These are phyloP conservation scores for Brassica carinata DNA, from an alignment of 345 rosid species.

Conservation along the genomic window DNA sequence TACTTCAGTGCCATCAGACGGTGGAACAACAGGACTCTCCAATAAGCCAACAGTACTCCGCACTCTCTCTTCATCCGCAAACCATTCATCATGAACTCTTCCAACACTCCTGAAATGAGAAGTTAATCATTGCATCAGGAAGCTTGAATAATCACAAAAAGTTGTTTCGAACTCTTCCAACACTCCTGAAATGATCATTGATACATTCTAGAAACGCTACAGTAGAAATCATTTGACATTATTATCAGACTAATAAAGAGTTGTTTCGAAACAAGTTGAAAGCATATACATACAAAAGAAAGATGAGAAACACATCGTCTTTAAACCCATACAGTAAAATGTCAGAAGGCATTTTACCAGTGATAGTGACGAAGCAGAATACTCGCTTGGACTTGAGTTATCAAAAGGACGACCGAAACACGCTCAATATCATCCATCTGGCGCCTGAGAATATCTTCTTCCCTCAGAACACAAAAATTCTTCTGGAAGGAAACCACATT, in stretches of 20 bases:
- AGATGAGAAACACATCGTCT: background rate
- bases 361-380: constrained; percentile 69
- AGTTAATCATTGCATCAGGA: constrained; percentile 19
- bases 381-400: constrained; percentile 61
- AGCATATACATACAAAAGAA: constrained; percentile 14
- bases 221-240: background rate
- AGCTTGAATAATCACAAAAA: constrained; percentile 10
- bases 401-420: constrained; percentile 79
- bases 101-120: constrained; percentile 55
- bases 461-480: constrained; percentile 60
- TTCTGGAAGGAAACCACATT: constrained; percentile 48
- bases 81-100: background rate
- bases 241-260: background rate
- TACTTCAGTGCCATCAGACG: constrained; percentile 62
- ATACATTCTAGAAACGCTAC: constrained; percentile 16
- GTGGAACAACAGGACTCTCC: background rate
- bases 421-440: constrained; percentile 74
- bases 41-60: background rate
- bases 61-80: constrained; percentile 18
- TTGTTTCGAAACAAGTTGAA: background rate
- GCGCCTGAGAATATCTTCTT: constrained; percentile 62
- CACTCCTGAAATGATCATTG: background rate
- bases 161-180: too few relatives aligned
- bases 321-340: background rate
- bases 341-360: constrained; percentile 55